Evolutionary conservation across 768 basidiomycete species (phyloP).

Genomic region (Leccinum ochraceum): DNA sequence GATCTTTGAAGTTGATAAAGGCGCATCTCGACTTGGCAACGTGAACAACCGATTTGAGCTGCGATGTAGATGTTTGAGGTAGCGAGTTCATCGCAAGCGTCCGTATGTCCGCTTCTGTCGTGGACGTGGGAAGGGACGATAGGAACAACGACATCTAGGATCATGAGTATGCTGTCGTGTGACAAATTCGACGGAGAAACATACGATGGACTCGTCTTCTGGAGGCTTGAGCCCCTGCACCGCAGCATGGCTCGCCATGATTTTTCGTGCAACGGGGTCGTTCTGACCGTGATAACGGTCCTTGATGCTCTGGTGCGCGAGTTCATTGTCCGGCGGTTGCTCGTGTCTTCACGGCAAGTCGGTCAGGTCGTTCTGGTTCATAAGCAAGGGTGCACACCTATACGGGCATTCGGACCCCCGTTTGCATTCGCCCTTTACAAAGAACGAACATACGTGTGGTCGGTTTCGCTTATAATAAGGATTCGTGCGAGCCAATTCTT

Average conservation of each 20-base stretch:
- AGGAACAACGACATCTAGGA: slow-evolving; percentile 83
- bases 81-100: slow-evolving; percentile 69
- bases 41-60: slow-evolving; percentile 83
- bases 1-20: slow-evolving; percentile 90
- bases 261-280: slow-evolving; percentile 94
- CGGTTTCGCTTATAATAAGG: slow-evolving; percentile 97
- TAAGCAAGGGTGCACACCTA: slow-evolving; percentile 41
- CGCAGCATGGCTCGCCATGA: slow-evolving; percentile 78
- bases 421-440: slow-evolving; percentile 91
- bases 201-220: slow-evolving; percentile 81
- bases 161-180: slow-evolving; percentile 6
- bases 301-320: slow-evolving; percentile 90
- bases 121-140: slow-evolving; percentile 66
- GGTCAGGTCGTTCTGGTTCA: slow-evolving; percentile 2
- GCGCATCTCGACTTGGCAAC: slow-evolving; percentile 84
- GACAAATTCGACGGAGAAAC: slow-evolving; percentile 34
- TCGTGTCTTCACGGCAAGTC: slow-evolving; percentile 65
- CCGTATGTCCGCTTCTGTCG: slow-evolving; percentile 74
- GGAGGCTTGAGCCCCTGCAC: slow-evolving; percentile 84
- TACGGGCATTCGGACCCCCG: slow-evolving; percentile 94
- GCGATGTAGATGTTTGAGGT: slow-evolving; percentile 58
- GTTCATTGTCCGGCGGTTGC: slow-evolving; percentile 76
- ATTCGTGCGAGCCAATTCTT: slow-evolving; percentile 90
- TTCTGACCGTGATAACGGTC: slow-evolving; percentile 92
- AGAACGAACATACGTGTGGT: slow-evolving; percentile 94